These are phyloP conservation scores for Trichosporon faecale DNA, from an alignment of 1,284 basidiomycete species.

Conservation along the genomic window DNA sequence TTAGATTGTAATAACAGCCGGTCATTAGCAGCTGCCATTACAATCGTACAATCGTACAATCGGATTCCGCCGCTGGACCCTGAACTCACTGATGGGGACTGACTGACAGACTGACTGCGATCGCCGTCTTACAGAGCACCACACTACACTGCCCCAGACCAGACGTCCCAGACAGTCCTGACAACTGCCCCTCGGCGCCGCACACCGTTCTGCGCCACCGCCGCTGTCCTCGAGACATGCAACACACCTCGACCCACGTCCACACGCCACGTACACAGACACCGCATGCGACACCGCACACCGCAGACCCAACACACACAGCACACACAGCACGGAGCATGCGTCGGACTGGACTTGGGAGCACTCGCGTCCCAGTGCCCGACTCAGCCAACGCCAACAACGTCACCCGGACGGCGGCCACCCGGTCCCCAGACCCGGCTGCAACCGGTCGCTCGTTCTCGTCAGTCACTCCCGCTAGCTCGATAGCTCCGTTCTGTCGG, in stretches of 20 bases:
- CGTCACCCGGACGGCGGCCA: background rate
- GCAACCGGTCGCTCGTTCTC: too few species aligned
- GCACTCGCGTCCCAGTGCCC: background rate
- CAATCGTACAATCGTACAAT: too few species aligned
- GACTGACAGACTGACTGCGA: too few species aligned
- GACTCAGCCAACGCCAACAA: too few species aligned
- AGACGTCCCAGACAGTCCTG: too few species aligned
- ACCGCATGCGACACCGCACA: background rate
- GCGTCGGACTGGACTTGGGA: too few species aligned
- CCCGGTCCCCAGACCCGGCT: too few species aligned
- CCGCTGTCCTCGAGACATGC: background rate
- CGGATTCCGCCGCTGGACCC: too few species aligned
- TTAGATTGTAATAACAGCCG: background rate
- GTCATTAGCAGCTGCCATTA: background rate
- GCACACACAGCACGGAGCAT: too few species aligned
- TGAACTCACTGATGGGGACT: too few species aligned
- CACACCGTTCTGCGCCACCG: background rate
- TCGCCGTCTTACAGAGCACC: background rate
- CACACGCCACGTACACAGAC: background rate
- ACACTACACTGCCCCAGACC: background rate
- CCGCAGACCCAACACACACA: background rate
- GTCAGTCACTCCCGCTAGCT: background rate
- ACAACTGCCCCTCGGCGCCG: background rate
- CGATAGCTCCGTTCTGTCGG: background rate
- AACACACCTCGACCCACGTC: background rate